Percentiles rank a stretch among this genome's conserved stretches.
Evolutionary conservation across 2,329 filamentous ascomycete species (phyloP).

Genomic region (Coniella lustricola): DNA sequence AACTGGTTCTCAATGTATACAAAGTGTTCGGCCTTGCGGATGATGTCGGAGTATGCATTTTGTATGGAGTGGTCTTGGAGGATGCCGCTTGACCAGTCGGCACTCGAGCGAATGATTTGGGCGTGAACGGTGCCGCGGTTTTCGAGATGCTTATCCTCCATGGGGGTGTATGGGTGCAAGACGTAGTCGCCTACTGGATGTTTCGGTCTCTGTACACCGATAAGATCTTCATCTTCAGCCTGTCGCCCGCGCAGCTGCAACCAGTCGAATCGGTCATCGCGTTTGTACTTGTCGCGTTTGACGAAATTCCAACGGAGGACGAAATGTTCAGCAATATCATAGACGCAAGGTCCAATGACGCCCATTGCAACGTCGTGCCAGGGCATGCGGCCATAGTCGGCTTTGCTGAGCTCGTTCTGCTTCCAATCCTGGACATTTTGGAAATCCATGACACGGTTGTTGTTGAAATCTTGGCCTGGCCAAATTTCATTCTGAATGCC

Average conservation of each 20-base stretch:
- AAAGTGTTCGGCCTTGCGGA: conserved; percentile 80
- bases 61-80: conserved; percentile 78
- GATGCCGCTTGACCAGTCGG: conserved; percentile 91
- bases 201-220: conserved; percentile 82
- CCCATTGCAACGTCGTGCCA: conserved; percentile 97
- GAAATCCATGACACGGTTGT: conserved; percentile 95
- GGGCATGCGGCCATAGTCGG: conserved; percentile 89
- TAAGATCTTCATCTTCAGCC: conserved; percentile 72
- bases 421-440: conserved; percentile 88
- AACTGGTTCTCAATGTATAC: conserved; percentile 99
- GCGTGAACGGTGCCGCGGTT: conserved; percentile 69
- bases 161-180: conserved; percentile 66
- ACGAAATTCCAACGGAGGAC: conserved; percentile 92
- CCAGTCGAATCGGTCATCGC: conserved; percentile 78
- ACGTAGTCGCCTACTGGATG: conserved; percentile 85
- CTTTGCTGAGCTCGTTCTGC: conserved; percentile 84
- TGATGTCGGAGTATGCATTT: conserved; percentile 79
- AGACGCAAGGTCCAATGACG: conserved; percentile 79
- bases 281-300: conserved; percentile 97
- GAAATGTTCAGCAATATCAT: conserved; percentile 94
- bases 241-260: conserved; percentile 69
- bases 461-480: conserved; percentile 97
- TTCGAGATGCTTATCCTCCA: conserved; percentile 58
- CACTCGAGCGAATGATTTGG: conserved; percentile 82
- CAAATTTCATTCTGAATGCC: conserved; percentile 79